A percentile compares a stretch with the other conserved stretches of the same genome.
Evolutionary conservation across 1,284 basidiomycete genomes (phyloP).

Genomic region (Bjerkandera adusta): DNA sequence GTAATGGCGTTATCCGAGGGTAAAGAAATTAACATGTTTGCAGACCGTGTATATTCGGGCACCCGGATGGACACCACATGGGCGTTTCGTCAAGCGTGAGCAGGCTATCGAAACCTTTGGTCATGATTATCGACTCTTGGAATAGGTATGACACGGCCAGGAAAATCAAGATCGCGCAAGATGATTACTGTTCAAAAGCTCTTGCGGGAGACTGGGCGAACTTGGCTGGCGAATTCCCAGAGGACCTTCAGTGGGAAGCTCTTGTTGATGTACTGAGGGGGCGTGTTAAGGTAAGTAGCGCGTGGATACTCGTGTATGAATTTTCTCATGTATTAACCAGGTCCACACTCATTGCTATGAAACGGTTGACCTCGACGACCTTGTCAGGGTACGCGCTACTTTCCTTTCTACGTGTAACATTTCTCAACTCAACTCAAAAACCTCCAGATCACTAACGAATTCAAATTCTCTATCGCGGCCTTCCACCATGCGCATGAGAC

Average conservation of each 20-base stretch:
- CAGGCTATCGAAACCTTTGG: background rate
- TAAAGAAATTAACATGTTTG: background rate
- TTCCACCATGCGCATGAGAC: conserved; percentile 90
- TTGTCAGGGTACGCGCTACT: conserved; percentile 52
- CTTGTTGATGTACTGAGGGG: conserved; percentile 88
- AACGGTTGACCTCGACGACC: conserved; percentile 41
- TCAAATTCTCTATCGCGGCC: conserved; percentile 78
- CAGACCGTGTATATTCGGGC: conserved; percentile 34
- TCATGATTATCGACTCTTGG: background rate
- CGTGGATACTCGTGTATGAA: background rate
- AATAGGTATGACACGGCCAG: conserved; percentile 73
- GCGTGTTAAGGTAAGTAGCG: conserved; percentile 58
- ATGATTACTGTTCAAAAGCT: conserved; percentile 67
- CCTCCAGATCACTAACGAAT: conserved; percentile 65
- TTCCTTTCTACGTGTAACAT: too few species aligned
- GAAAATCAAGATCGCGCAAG: conserved; percentile 73
- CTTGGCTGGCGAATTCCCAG: conserved; percentile 67
- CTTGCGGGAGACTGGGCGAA: conserved; percentile 55
- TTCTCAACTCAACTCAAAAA: background rate
- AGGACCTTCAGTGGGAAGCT: conserved; percentile 81
- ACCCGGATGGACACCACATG: conserved; percentile 65
- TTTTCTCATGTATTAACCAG: conserved; percentile 24
- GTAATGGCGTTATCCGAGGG: background rate
- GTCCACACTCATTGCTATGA: conserved; percentile 75
- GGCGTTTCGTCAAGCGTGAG: conserved; percentile 47